These are phyloP conservation scores for Punica granatum DNA, from an alignment of 345 rosid species.

Conservation along the genomic window DNA sequence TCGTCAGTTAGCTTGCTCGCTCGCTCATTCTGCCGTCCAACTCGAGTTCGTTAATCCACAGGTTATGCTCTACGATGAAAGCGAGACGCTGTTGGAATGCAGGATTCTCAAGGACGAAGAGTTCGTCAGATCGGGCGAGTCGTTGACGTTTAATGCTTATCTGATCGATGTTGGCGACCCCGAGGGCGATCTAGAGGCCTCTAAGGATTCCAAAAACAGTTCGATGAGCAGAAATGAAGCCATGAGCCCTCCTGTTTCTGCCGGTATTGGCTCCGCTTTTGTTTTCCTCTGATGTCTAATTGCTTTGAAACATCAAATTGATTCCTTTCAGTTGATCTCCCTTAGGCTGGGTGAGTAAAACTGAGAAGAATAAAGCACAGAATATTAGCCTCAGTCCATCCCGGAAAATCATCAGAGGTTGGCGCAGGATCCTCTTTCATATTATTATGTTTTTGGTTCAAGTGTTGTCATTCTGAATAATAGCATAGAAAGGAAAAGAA, in stretches of 20 bases:
- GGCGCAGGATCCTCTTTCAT: background rate
- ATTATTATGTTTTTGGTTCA: background rate
- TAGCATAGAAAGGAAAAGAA: background rate
- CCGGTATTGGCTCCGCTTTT: conserved; percentile 25
- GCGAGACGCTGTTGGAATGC: conserved; percentile 61
- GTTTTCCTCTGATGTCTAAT: background rate
- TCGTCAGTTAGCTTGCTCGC: background rate
- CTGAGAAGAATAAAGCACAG: conserved; percentile 20
- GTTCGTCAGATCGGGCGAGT: conserved; percentile 40
- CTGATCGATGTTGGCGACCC: conserved; percentile 67
- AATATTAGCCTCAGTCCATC: conserved; percentile 40
- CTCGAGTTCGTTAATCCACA: conserved; percentile 8
- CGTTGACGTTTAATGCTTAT: conserved; percentile 51
- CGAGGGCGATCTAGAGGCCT: conserved; percentile 21
- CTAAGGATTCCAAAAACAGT: conserved; percentile 14
- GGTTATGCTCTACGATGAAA: conserved; percentile 67
- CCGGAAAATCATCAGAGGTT: conserved; percentile 60
- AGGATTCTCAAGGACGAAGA: conserved; percentile 57
- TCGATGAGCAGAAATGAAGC: conserved; percentile 26
- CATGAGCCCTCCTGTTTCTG: conserved; percentile 25
- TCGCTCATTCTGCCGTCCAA: background rate
- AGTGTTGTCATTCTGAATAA: background rate
- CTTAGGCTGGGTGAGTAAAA: conserved; percentile 21
- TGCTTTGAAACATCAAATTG: background rate
- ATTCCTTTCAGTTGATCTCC: background rate